Evolutionary conservation across 305 asterid genomes (phyloP), one percentile per base, ranked within the genome.

Genomic region (Rubia tinctorum): DNA sequence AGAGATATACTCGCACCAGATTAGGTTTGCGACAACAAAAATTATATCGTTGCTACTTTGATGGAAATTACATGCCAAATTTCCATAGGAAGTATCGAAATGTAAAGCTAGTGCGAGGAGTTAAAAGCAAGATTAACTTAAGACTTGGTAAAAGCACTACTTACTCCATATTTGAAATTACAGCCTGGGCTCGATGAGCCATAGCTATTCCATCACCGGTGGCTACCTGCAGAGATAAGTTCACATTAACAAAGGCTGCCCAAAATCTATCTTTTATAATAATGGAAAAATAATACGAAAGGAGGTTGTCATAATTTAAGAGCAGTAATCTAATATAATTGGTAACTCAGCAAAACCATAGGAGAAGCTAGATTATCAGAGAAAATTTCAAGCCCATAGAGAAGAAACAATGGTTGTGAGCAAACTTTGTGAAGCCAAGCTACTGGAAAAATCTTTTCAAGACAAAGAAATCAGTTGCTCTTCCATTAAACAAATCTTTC

Each of bases 181-280:
- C 89, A 67, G 99, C 97, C 80, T 89, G 88, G 75, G 99, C 98
- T 83, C 99, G 90, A 82, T 89, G 98, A 63, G 96, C 95, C 96
- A 95, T 95, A 47, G 99, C 99, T 27, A 92, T 91, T 82, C 99
- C 99, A 89, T 92, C 99, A 68, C 98, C 99, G 63, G 98, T 95
- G 66, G 99, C 98, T 13, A 95, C 97, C 99, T 95, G 76, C 72
- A 74, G 49, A 42, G 71, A 56, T 51, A 73, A 23, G 58, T 34
- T 40, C 68, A 58, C 15, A 20, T 56, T 58, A 39, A 1, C 55
- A 34, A 23, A 68, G 20, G 20, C 49, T 67, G 58, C 59, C 30
- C 4, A 45, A 20, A 22, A 11, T 10, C 34, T 49, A 30, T 34
- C 9, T 40, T 27, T 10, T 2, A 30, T 12, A 15, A 51, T 34